Percentiles rank a stretch among this genome's conserved stretches.
These are phyloP conservation scores for Dacryopinax primogenitus DNA, from an alignment of 768 basidiomycete genomes.

Conservation along the genomic window DNA sequence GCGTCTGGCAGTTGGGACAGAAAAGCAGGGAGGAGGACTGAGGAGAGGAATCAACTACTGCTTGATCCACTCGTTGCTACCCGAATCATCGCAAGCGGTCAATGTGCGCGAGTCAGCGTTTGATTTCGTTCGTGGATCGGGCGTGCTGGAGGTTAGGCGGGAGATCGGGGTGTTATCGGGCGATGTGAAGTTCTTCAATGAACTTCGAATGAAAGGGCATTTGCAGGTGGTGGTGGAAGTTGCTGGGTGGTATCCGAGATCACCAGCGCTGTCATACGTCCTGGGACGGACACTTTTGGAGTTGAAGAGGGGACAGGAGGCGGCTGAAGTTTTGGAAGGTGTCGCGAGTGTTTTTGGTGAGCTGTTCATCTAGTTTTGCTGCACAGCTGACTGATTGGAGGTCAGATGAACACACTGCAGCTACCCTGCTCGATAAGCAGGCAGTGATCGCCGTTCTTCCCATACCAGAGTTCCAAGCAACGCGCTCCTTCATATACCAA, in stretches of 20 bases:
- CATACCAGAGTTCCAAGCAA: conserved; percentile 40
- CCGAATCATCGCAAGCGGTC: conserved; percentile 23
- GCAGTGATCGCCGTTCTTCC: conserved; percentile 50
- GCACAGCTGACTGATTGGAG: neutral
- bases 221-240: conserved; percentile 48
- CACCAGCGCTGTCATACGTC: conserved; percentile 63
- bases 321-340: conserved; percentile 56
- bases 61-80: conserved; percentile 22
- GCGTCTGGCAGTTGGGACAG: conserved; percentile 12
- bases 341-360: conserved; percentile 64
- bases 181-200: conserved; percentile 63
- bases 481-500: conserved; percentile 60
- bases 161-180: conserved; percentile 52
- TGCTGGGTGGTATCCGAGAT: conserved; percentile 64
- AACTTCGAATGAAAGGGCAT: conserved; percentile 51
- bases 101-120: conserved; percentile 29
- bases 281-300: conserved; percentile 53
- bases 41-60: conserved; percentile 19
- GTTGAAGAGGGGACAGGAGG: conserved; percentile 58
- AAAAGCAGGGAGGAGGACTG: neutral
- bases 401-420: conserved; percentile 14
- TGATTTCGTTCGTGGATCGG: conserved; percentile 52
- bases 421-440: conserved; percentile 34
- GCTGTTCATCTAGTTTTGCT: conserved; percentile 19
- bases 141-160: conserved; percentile 53